Percentiles rank a stretch among this genome's conserved stretches.
Conservation (phyloP, 1,284 basidiomycete species). For the Fomitopsis pinicola region DNA sequence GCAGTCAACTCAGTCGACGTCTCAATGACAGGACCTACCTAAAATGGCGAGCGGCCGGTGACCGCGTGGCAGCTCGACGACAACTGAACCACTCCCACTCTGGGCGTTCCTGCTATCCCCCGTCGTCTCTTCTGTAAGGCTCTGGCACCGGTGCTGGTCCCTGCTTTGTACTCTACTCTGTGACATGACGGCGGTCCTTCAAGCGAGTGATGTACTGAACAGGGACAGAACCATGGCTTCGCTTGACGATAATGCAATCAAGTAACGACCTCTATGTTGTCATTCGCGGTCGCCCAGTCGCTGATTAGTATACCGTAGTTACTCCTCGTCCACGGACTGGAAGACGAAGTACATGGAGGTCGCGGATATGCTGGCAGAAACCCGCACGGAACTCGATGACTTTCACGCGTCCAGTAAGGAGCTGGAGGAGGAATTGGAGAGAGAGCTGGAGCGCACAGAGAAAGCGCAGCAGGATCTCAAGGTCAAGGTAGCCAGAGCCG, state of each 20-base stretch:
- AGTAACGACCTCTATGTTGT: slow-evolving; percentile 32
- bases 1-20: neutral
- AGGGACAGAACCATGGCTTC: slow-evolving; percentile 55
- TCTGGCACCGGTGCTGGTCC: slow-evolving; percentile 18
- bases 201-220: slow-evolving; percentile 51
- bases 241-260: slow-evolving; percentile 56
- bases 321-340: slow-evolving; percentile 63
- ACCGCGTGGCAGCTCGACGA: slow-evolving; percentile 22
- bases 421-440: slow-evolving; percentile 89
- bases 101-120: slow-evolving; percentile 1
- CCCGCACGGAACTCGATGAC: slow-evolving; percentile 84
- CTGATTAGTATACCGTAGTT: slow-evolving; percentile 33
- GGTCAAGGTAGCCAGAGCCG: slow-evolving; percentile 69
- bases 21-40: neutral
- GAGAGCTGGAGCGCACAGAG: slow-evolving; percentile 84
- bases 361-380: slow-evolving; percentile 81
- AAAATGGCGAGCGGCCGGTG: slow-evolving; percentile 9
- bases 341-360: slow-evolving; percentile 82
- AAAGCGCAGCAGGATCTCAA: slow-evolving; percentile 80
- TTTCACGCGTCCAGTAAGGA: slow-evolving; percentile 91
- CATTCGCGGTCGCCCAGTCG: neutral
- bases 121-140: slow-evolving; percentile 17
- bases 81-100: slow-evolving; percentile 18
- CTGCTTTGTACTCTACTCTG: slow-evolving; percentile 25
- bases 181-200: slow-evolving; percentile 63